Conservation (phyloP, 306 rosid genomes). For the Cucumis melo region DNA sequence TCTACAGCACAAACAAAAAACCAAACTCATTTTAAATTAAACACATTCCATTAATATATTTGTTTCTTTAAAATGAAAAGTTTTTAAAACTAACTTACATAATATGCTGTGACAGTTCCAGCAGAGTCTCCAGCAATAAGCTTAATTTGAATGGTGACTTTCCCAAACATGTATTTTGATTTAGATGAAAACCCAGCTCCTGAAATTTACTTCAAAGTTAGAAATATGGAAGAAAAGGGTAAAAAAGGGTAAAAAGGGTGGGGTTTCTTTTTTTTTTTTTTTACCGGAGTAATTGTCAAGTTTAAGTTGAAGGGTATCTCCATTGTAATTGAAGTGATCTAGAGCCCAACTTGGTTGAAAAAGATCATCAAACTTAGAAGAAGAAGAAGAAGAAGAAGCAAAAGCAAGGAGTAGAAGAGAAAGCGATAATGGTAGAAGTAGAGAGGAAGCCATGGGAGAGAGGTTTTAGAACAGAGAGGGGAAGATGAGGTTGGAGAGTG, state of each 20-base stretch:
- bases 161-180: constrained; percentile 76
- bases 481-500: neutral
- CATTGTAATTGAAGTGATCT: constrained; percentile 69
- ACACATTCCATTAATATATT: neutral
- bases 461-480: neutral
- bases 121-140: constrained; percentile 91
- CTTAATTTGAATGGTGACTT: constrained; percentile 61
- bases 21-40: neutral
- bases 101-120: constrained; percentile 91
- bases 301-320: constrained; percentile 61
- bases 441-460: constrained; percentile 7
- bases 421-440: constrained; percentile 16
- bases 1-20: constrained; percentile 17
- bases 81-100: constrained; percentile 30
- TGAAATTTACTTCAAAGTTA: constrained; percentile 13
- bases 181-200: constrained; percentile 93
- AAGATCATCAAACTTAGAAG: constrained; percentile 63
- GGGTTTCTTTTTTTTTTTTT: no score
- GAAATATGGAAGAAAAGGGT: neutral
- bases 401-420: constrained; percentile 30
- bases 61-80: no score
- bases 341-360: constrained; percentile 79
- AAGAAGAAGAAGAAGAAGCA: constrained; percentile 39
- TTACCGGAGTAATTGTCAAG: constrained; percentile 78
- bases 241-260: neutral